These are phyloP conservation scores for Penicillium macrosclerotiorum DNA, from an alignment of 495 filamentous ascomycete species.

Conservation along the genomic window DNA sequence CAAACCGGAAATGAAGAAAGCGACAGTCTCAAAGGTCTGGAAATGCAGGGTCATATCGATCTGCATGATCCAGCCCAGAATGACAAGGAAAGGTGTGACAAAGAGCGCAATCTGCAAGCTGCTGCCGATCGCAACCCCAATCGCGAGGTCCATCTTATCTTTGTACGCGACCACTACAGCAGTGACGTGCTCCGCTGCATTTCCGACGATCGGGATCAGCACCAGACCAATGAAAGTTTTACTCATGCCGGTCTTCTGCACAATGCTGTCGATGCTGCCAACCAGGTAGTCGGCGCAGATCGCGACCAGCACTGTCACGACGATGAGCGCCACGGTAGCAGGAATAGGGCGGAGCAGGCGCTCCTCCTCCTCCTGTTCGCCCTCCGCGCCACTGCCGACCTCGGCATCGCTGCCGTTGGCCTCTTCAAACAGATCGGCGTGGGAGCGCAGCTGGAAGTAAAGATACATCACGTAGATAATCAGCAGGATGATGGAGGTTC, in stretches of 20 bases:
- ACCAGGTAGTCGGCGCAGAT: slow-evolving; percentile 93
- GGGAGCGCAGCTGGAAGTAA: slow-evolving; percentile 83
- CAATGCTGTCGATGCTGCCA: slow-evolving; percentile 86
- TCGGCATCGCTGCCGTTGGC: slow-evolving; percentile 42
- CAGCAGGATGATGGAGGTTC: slow-evolving; percentile 86
- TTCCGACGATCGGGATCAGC: slow-evolving; percentile 94
- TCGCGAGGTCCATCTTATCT: slow-evolving; percentile 96
- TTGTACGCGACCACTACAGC: slow-evolving; percentile 89
- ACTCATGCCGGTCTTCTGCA: slow-evolving; percentile 78
- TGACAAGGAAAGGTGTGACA: slow-evolving; percentile 86
- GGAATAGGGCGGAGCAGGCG: slow-evolving; percentile 67
- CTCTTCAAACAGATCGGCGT: slow-evolving; percentile 76
- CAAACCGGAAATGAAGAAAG: slow-evolving; percentile 84
- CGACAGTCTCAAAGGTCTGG: slow-evolving; percentile 89
- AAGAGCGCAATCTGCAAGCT: slow-evolving; percentile 93
- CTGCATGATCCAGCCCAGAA: slow-evolving; percentile 86
- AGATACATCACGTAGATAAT: slow-evolving; percentile 88
- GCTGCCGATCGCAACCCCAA: slow-evolving; percentile 90
- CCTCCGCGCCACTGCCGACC: slow-evolving; percentile 31
- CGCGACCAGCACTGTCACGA: slow-evolving; percentile 80
- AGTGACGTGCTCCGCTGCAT: slow-evolving; percentile 95
- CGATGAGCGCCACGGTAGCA: slow-evolving; percentile 68
- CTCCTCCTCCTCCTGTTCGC: slow-evolving; percentile 51
- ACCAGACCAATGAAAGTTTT: slow-evolving; percentile 97
- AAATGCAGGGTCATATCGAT: slow-evolving; percentile 89